Evolutionary conservation across 768 basidiomycete genomes (phyloP), one percentile per base, ranked within the genome.

Genomic region (Austroboletus eburneus): DNA sequence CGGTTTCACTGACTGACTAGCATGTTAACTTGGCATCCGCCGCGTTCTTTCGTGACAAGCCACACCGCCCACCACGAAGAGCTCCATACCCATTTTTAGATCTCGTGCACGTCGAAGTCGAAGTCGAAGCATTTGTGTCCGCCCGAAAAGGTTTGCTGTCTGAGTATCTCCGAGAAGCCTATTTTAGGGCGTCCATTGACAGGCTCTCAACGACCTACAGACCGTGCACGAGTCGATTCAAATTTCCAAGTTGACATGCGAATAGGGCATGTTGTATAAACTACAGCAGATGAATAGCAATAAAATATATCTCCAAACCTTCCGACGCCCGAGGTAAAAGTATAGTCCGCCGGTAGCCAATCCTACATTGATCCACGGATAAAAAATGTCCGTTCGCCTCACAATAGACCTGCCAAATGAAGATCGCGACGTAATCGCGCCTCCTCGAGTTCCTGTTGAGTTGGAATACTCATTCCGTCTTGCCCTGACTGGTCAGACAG

Each of bases 331-430:
- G 7, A 27, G 27, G 27, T 27, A 27, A 12, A 27, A 27, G 5
- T 6, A 27, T 27, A 33, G 32, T 50, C 13, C 20, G 18, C 22
- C 10, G 14, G 20, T 13, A 20, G 39, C 24, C 46, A 29, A 51
- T 49, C 12, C 8, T 48, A 65, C 49, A 52, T 42, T 18, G 24
- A 12, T 23, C 20, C 13, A 4, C 27, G 1, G 12, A 17, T 30
- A 5, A 7, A 29, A 42, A 4, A 14, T 32, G 30, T 33, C 34
- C 18, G 9, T 2, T 17, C 24, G 25, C 22, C 9, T 62, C 42
- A 83, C 54, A 82, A 48, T 30, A 83, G 63, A n/a, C 80, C 80
- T 2, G 80, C 80, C 33, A 70, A 72, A 47, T 72, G 68, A 45
- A 83, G 51, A 56, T 81, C 74, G 42, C 74, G 70, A 1, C 69